phyloP scores from a whole-genome alignment of 208 protist species.

The Histomonas meleagridis region DNA sequence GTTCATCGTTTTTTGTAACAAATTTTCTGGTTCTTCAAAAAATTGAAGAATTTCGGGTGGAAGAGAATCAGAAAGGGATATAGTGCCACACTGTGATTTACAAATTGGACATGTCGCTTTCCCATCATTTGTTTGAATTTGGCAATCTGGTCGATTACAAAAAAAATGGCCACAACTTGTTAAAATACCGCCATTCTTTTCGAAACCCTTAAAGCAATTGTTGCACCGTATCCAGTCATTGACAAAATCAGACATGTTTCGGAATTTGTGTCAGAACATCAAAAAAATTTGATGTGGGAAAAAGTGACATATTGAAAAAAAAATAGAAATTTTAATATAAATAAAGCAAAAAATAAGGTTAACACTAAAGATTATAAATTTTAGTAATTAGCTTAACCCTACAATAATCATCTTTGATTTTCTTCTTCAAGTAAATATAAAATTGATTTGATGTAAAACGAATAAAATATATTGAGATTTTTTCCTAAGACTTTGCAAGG shows the following conservation, averaged over 20 bases:
- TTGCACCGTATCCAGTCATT: constrained; percentile 15
- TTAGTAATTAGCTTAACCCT: no score
- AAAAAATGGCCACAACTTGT: constrained; percentile 35
- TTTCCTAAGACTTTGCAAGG: no score
- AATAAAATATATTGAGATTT: no score
- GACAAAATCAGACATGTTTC: background rate
- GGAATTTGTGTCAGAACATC: no score
- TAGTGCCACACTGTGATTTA: background rate
- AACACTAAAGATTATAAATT: no score
- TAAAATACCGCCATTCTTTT: background rate
- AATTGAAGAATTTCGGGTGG: background rate
- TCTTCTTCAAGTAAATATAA: no score
- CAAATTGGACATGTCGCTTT: background rate
- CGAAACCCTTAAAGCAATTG: background rate
- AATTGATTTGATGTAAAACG: no score
- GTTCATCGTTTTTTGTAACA: background rate
- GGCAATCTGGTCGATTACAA: background rate
- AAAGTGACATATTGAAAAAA: no score
- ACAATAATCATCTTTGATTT: no score
- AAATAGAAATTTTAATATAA: no score
- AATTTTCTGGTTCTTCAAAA: background rate
- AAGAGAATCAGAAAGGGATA: background rate
- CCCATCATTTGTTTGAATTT: background rate
- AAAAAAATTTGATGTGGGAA: no score
- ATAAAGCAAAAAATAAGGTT: no score